A percentile compares a stretch with the other conserved stretches of the same genome.
Conservation (phyloP, 2,329 filamentous ascomycete genomes). For the Fonsecaea nubica region DNA sequence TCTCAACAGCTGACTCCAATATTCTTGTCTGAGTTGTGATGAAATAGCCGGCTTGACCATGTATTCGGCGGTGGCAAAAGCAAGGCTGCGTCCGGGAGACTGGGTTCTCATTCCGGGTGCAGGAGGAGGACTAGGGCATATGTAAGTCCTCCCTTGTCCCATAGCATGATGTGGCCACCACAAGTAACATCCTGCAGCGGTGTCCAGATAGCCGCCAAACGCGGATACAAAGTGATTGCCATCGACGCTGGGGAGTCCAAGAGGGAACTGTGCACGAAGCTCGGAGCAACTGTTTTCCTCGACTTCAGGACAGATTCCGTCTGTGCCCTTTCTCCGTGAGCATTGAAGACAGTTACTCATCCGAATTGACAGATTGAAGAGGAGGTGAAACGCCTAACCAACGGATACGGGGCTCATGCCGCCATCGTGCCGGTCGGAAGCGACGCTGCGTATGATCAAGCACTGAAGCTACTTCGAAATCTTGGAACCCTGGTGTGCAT, state of each 20-base stretch:
- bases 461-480: conserved; percentile 52
- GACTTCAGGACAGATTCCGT: conserved; percentile 49
- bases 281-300: conserved; percentile 46
- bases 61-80: conserved; percentile 50
- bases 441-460: conserved; percentile 53
- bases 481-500: conserved; percentile 58
- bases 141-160: conserved; percentile 39
- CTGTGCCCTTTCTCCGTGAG: neutral
- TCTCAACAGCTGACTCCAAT: neutral
- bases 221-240: conserved; percentile 48
- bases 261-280: conserved; percentile 44
- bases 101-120: conserved; percentile 48
- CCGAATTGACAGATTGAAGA: conserved; percentile 40
- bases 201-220: conserved; percentile 47
- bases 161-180: neutral
- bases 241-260: conserved; percentile 49
- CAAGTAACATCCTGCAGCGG: conserved; percentile 40
- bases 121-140: conserved; percentile 50
- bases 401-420: conserved; percentile 52
- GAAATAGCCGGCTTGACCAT: conserved; percentile 44
- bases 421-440: conserved; percentile 57
- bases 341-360: neutral
- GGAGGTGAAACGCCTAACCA: conserved; percentile 50
- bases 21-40: neutral
- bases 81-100: conserved; percentile 45